Conservation (phyloP, 2,329 filamentous ascomycete genomes). For the Colletotrichum chlorophyti region DNA sequence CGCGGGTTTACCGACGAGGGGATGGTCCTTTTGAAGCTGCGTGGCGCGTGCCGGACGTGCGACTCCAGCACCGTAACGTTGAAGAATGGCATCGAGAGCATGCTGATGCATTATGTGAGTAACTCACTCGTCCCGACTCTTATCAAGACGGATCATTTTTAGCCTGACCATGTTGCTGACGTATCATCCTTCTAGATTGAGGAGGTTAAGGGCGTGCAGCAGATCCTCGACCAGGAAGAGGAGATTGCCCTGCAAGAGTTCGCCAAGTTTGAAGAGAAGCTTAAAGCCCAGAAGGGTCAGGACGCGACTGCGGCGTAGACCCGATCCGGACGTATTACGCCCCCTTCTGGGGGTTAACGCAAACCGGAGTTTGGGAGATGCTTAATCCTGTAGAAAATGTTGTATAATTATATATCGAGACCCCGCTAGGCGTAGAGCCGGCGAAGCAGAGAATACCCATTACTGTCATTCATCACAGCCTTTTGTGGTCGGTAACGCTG, state of each 20-base stretch:
- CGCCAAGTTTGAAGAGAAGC: conserved; percentile 90
- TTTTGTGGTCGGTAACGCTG: neutral
- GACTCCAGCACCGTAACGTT: conserved; percentile 96
- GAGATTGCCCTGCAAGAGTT: conserved; percentile 88
- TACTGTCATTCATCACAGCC: conserved; percentile 2
- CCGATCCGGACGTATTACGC: too few species aligned
- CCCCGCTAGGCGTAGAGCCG: neutral
- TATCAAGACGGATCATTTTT: too few species aligned
- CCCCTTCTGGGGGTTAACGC: neutral
- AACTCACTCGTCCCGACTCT: neutral
- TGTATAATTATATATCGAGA: conserved; percentile 15
- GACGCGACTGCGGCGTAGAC: conserved; percentile 15
- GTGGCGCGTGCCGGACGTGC: conserved; percentile 93
- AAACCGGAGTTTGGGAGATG: neutral
- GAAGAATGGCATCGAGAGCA: conserved; percentile 97
- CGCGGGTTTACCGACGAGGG: conserved; percentile 82
- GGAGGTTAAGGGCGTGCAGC: conserved; percentile 90
- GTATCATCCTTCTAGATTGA: conserved; percentile 75
- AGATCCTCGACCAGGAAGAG: conserved; percentile 91
- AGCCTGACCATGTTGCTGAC: conserved; percentile 35
- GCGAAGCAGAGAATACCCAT: conserved; percentile 21
- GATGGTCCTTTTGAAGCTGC: conserved; percentile 82
- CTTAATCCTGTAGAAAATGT: conserved; percentile 9
- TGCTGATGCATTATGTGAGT: conserved; percentile 95
- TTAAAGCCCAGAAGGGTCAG: conserved; percentile 60